Conservation (phyloP, 23 red algal species). For the Agarophyton chilense region DNA sequence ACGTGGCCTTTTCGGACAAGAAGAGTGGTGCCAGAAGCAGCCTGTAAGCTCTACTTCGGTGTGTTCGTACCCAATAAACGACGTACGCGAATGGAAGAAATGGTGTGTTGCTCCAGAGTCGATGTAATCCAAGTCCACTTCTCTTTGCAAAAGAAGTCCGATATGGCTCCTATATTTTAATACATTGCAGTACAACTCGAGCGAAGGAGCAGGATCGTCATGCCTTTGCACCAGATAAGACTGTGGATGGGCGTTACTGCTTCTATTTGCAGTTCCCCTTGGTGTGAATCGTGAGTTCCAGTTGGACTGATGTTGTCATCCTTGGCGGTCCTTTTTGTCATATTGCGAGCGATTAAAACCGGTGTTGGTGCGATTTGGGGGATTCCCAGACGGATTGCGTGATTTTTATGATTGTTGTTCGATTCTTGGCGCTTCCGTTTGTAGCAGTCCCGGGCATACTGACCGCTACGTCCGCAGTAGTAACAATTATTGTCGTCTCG, state of each 20-base stretch:
- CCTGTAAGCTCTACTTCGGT: background rate
- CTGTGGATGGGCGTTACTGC: background rate
- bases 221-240: background rate
- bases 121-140: background rate
- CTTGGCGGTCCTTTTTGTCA: too few relatives aligned
- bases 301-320: background rate
- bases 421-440: too few relatives aligned
- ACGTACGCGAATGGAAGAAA: background rate
- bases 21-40: background rate
- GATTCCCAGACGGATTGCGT: too few relatives aligned
- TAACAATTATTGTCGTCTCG: background rate
- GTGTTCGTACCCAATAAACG: background rate
- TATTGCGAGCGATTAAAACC: too few relatives aligned
- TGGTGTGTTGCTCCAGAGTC: conserved; percentile 18
- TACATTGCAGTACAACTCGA: background rate
- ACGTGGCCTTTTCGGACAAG: background rate
- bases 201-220: background rate
- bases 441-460: background rate
- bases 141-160: background rate
- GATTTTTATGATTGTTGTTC: too few relatives aligned
- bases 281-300: background rate
- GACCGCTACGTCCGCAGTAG: background rate
- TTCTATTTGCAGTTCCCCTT: background rate
- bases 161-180: background rate
- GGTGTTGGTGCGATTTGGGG: too few relatives aligned